Base-by-base conservation (phyloP, 345 rosid species). In the Corchorus capsularis region DNA sequence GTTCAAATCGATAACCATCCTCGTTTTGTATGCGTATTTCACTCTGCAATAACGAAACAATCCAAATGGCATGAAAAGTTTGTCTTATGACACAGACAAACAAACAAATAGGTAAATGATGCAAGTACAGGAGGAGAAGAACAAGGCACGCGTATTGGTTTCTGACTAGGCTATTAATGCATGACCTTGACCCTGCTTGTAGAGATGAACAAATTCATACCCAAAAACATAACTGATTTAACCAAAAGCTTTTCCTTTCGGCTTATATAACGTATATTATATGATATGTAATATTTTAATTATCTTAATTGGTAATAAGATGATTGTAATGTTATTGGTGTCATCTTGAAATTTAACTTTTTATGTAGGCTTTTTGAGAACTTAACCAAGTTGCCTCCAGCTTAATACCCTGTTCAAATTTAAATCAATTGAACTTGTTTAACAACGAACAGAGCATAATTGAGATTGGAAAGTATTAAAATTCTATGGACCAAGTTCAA, bases 1-100 rank as follows among this genome's bases (percentile, higher is more conserved):
- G 99, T 77, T 93, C 99, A 81, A 87, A 92, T 76, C 98, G 94
- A 77, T 95, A 92, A 56, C 79, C 39, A 73, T 92, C 97, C 17
- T 78, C 85, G 53, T 93, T 95, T 81, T 93, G 99, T 78, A 89
- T 85, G 46, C 41, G 41, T 75, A 95, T 93, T 87, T 95, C 99
- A 81, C 79, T 87, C 99, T 95, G 98, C 91, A 84, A 67, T 72
- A 70, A 73, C 17, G 15, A 43, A 52, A 47, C 64, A 72, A 45
- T 54, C 45, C 37, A 16, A 69, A 55, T 69, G 41, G 16, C 19
- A 32, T 69, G 22, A 49, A 69, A 53, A 14, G 8, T 27, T 49
- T 49, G 43, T 49, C 57, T 69, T 27, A 50, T 69, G 14, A 15
- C 35, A 49, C 22, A 45, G 14, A 49, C 15, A 68, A 68, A 13